A percentile compares a stretch with the other conserved stretches of the same genome.
Evolutionary conservation across 2,329 filamentous ascomycete species (phyloP).

Genomic region (Neospermospora avenae): DNA sequence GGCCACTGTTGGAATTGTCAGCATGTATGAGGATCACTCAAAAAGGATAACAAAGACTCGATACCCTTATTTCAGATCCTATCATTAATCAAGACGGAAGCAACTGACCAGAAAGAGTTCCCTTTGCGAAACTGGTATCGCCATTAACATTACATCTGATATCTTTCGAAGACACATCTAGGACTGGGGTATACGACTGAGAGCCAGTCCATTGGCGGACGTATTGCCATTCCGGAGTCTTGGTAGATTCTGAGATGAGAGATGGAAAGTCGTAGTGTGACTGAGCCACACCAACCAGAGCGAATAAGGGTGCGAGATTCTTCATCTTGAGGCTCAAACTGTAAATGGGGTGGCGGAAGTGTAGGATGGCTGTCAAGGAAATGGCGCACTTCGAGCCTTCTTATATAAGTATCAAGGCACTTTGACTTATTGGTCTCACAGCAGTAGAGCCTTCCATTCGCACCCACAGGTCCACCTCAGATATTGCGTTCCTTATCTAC

Average conservation of each 20-base stretch:
- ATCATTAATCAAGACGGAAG: conserved; percentile 1
- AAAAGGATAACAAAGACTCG: too few species aligned
- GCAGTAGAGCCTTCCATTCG: conserved; percentile 2
- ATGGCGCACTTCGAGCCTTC: neutral
- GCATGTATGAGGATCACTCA: too few species aligned
- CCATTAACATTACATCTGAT: conserved; percentile 41
- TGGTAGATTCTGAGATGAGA: conserved; percentile 18
- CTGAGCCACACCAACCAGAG: conserved; percentile 20
- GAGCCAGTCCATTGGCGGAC: conserved; percentile 30
- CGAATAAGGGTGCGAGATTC: conserved; percentile 16
- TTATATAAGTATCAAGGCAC: conserved; percentile 1
- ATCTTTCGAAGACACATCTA: conserved; percentile 37
- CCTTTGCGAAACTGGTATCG: conserved; percentile 23
- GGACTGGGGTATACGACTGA: conserved; percentile 26
- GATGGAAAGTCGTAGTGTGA: conserved; percentile 30
- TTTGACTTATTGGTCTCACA: neutral
- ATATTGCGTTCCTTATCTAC: neutral
- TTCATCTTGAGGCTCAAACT: conserved; percentile 13
- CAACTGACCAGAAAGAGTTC: conserved; percentile 25
- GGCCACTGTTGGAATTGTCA: too few species aligned
- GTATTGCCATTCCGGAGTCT: conserved; percentile 24
- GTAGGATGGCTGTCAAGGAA: neutral
- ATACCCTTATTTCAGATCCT: too few species aligned
- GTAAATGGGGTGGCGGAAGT: neutral
- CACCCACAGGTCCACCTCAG: neutral